A percentile compares a stretch with the other conserved stretches of the same genome.
Evolutionary conservation across 257 asterid species (phyloP).

Genomic region (Primulina eburnea): DNA sequence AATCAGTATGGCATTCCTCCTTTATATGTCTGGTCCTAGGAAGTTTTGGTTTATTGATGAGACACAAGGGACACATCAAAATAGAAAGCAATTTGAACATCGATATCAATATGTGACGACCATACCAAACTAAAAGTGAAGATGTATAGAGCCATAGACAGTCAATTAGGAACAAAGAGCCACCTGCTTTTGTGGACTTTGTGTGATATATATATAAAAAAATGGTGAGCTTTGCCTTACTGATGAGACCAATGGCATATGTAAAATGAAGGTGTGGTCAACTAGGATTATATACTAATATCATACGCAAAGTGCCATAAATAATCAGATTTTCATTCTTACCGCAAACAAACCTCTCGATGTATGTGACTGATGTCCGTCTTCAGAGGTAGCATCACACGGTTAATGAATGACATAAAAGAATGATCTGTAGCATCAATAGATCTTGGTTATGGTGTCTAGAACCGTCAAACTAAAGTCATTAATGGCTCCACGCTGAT

Average conservation of each 20-base stretch:
- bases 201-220: no score
- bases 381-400: not conserved
- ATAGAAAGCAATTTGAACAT: slow-evolving; percentile 15
- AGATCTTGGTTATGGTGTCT: not conserved
- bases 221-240: not conserved
- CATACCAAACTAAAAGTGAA: slow-evolving; percentile 11
- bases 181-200: not conserved
- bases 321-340: no score
- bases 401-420: not conserved
- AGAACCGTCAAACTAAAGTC: not conserved
- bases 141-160: not conserved
- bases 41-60: not conserved
- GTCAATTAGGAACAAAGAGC: not conserved
- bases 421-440: not conserved
- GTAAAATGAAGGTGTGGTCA: no score
- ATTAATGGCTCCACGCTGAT: not conserved
- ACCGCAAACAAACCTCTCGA: not conserved
- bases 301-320: no score
- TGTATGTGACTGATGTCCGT: not conserved
- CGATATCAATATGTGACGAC: not conserved
- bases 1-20: not conserved
- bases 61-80: slow-evolving; percentile 11
- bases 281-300: no score
- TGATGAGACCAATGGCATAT: no score
- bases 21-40: not conserved